Evolutionary conservation across 2,329 filamentous ascomycete genomes (phyloP), one percentile per base, ranked within the genome.

Genomic region (Colletotrichum tabaci): DNA sequence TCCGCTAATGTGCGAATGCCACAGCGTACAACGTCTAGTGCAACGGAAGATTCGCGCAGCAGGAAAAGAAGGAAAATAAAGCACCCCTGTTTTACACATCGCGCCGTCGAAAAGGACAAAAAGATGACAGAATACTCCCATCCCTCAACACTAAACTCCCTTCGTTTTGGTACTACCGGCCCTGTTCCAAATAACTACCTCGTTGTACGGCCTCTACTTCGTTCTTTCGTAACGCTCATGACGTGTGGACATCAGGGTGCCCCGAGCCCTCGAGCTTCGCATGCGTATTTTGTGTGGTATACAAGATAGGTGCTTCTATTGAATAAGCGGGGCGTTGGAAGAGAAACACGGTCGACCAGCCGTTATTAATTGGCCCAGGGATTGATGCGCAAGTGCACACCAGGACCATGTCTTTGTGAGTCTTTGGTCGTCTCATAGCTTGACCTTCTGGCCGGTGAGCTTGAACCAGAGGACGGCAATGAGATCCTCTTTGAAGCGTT

Each of bases 401-500:
- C 65, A 16, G 67, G 70, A 47, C 61, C 70, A 40, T 21, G 61
- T 61, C 53, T 60, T 23, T 6, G 15, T 21, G 21, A 16, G 21
- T 46, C 18, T 12, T 30, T 30, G 21, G 26, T 7, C 46, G n/a
- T 60, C 49, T 72, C 35, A 90, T 58, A 90, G 81, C 82, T 88
- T 90, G 77, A 90, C 87, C 77, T 86, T 87, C 73, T 88, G 83
- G 40, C 90, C 90, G 0, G 89, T 92, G 56, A 92, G 77, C 81
- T 91, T 91, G 79, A 85, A 89, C 89, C 89, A 91, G 69, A 89
- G 80, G 56, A 87, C 83, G 40, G 89, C 89, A 18, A 92, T 77
- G 21, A 91, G 79, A 74, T 92, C 90, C 79, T 92, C 90, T 85
- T 92, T 92, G 83, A 92, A 92, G 35, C 84, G 84, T 84, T 97